Percentiles rank a stretch among this genome's conserved stretches.
Evolutionary conservation across 2,329 filamentous ascomycete species (phyloP).

Genomic region (Penicillium sp.): DNA sequence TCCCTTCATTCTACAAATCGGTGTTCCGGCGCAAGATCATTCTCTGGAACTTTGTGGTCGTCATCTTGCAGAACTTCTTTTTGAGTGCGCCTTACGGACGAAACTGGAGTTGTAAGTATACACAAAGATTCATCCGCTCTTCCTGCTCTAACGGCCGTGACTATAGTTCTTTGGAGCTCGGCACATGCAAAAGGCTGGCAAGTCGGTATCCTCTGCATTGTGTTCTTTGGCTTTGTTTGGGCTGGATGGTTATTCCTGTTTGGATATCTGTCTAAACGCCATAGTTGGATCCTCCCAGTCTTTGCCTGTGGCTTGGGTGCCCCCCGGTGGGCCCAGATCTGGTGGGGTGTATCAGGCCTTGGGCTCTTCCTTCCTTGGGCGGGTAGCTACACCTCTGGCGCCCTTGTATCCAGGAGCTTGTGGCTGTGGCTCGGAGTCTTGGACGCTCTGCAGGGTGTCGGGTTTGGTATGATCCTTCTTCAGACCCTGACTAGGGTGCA

Average conservation of each 20-base stretch:
- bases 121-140: too few relatives aligned
- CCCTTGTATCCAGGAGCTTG: constrained; percentile 49
- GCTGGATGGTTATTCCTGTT: constrained; percentile 41
- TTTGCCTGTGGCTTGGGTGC: constrained; percentile 58
- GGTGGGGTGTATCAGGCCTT: constrained; percentile 55
- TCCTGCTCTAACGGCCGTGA: background rate
- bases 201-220: constrained; percentile 44
- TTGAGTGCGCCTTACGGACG: constrained; percentile 57
- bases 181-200: constrained; percentile 51
- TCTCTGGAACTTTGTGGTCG: constrained; percentile 57
- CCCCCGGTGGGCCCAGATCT: constrained; percentile 59
- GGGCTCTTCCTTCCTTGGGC: constrained; percentile 58
- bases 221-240: constrained; percentile 51
- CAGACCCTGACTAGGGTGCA: constrained; percentile 58
- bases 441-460: constrained; percentile 57
- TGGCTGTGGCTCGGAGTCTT: constrained; percentile 62
- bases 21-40: constrained; percentile 56
- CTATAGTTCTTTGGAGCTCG: constrained; percentile 49
- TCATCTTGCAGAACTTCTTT: constrained; percentile 60
- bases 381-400: constrained; percentile 46
- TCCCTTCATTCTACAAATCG: constrained; percentile 58
- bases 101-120: constrained; percentile 51
- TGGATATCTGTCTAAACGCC: constrained; percentile 47
- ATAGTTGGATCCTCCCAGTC: constrained; percentile 59
- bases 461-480: constrained; percentile 59